Evolutionary conservation across 331 rosid genomes (phyloP).

Genomic region (Erythrophleum ivorense): DNA sequence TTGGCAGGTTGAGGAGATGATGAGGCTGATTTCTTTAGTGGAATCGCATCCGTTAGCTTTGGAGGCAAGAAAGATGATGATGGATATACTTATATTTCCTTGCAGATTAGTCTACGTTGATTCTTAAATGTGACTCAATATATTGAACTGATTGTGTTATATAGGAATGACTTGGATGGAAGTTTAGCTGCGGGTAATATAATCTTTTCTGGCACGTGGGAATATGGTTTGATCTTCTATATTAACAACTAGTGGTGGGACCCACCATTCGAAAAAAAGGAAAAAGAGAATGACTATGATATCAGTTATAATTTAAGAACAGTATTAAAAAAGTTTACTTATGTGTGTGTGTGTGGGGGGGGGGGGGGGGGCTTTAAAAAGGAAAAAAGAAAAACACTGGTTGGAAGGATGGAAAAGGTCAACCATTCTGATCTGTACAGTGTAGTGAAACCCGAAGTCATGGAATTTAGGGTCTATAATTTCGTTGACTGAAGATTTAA

Average conservation of each 20-base stretch:
- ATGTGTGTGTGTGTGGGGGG: too few species aligned
- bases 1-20: conserved; percentile 21
- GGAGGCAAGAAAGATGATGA: conserved; percentile 37
- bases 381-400: not conserved
- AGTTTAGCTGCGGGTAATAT: conserved; percentile 33
- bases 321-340: too few species aligned
- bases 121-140: conserved; percentile 29
- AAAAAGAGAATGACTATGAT: too few species aligned
- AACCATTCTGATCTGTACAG: not conserved
- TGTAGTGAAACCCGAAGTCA: not conserved
- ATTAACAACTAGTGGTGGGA: too few species aligned
- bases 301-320: too few species aligned
- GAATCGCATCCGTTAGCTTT: conserved; percentile 27
- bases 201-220: conserved; percentile 3
- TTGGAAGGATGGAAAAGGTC: not conserved
- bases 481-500: not conserved
- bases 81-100: conserved; percentile 35
- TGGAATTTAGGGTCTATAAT: not conserved
- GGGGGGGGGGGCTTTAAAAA: too few species aligned
- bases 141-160: conserved; percentile 31
- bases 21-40: not conserved
- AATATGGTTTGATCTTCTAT: not conserved
- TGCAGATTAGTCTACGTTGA: conserved; percentile 38
- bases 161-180: conserved; percentile 39
- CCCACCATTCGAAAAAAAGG: too few species aligned